A percentile compares a stretch with the other conserved stretches of the same genome.
Conservation (phyloP, 2,329 filamentous ascomycete species). For the Hypomyces rosellus region DNA sequence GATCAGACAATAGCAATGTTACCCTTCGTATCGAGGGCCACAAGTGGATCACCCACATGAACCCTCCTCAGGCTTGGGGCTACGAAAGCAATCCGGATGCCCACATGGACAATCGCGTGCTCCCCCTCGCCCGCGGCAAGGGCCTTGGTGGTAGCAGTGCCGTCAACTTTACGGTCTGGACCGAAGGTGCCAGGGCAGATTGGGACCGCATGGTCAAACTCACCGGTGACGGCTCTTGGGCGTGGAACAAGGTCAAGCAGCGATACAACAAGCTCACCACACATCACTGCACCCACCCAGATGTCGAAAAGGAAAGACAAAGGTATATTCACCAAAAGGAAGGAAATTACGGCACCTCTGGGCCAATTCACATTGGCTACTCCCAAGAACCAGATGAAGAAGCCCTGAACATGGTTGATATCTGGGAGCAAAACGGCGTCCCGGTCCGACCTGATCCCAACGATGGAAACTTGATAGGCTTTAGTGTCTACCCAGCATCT, state of each 20-base stretch:
- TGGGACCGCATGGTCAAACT: constrained; percentile 55
- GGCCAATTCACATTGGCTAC: constrained; percentile 43
- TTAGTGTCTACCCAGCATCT: constrained; percentile 45
- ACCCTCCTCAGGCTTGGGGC: constrained; percentile 44
- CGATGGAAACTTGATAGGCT: constrained; percentile 51
- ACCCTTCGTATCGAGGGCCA: constrained; percentile 46
- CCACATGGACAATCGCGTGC: constrained; percentile 34
- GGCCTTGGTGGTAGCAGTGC: constrained; percentile 46
- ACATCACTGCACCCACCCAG: constrained; percentile 38
- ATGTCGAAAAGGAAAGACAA: constrained; percentile 12
- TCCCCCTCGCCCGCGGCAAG: constrained; percentile 45
- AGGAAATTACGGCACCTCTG: constrained; percentile 42
- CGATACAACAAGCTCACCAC: constrained; percentile 49
- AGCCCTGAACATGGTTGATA: constrained; percentile 38
- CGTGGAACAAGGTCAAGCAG: constrained; percentile 46
- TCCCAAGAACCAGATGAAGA: constrained; percentile 44
- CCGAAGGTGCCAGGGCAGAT: constrained; percentile 50
- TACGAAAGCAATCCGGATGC: constrained; percentile 45
- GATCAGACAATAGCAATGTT: constrained; percentile 41
- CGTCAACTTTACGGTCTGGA: constrained; percentile 51
- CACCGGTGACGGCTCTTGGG: constrained; percentile 49
- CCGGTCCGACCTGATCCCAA: constrained; percentile 50
- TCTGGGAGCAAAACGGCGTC: constrained; percentile 39
- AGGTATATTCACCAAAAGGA: background rate
- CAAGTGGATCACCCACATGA: constrained; percentile 46